Conservation (phyloP, 2,329 filamentous ascomycete species). For the Ascochyta pisi region DNA sequence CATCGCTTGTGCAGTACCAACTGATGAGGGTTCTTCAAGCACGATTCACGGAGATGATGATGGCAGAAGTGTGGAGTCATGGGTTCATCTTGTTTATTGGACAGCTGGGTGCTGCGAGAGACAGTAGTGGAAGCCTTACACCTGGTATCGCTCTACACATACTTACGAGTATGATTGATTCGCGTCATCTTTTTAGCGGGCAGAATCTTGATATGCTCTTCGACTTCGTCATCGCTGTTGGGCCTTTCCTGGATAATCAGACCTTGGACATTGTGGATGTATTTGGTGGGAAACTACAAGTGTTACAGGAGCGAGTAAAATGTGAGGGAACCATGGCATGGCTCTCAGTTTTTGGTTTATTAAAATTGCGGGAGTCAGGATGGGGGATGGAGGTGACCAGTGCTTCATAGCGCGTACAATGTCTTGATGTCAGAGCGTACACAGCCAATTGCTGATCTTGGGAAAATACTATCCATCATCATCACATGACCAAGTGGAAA, state of each 20-base stretch:
- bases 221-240: constrained; percentile 1
- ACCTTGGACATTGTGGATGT: not conserved
- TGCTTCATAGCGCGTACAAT: too few species aligned
- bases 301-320: too few species aligned
- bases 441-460: too few species aligned
- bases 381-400: too few species aligned
- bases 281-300: not conserved
- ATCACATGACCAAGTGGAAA: too few species aligned
- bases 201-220: constrained; percentile 10
- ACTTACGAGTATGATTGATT: not conserved
- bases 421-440: too few species aligned
- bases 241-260: constrained; percentile 5
- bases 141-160: constrained; percentile 3
- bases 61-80: not conserved
- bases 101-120: not conserved
- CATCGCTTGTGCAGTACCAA: not conserved
- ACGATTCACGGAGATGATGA: constrained; percentile 1
- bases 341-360: too few species aligned
- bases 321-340: too few species aligned
- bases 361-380: too few species aligned
- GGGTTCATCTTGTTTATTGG: constrained; percentile 8
- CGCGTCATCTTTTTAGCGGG: not conserved
- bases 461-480: too few species aligned
- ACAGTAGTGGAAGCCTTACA: not conserved
- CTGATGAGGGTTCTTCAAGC: constrained; percentile 1